A percentile compares a stretch with the other conserved stretches of the same genome.
Conservation (phyloP, 129 eudicot species). For the Centrapalus pauciflorus region DNA sequence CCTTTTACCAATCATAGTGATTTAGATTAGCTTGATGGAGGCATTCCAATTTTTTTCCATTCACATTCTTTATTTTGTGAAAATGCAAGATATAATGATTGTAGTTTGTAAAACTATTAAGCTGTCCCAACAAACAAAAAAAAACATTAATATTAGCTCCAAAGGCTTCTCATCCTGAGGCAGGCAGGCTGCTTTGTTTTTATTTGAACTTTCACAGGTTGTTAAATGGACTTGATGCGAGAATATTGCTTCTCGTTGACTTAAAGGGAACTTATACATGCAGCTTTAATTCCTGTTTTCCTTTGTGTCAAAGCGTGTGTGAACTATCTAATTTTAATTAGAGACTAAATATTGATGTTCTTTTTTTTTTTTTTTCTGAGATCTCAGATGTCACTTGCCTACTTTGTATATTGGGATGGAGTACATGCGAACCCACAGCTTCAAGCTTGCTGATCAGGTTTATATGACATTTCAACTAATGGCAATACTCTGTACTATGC, state of each 20-base stretch:
- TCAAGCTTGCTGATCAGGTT: conserved; percentile 99
- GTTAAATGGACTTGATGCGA: not conserved
- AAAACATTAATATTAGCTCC: no score
- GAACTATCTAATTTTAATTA: conserved; percentile 7
- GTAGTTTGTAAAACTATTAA: not conserved
- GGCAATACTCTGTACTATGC: conserved; percentile 8
- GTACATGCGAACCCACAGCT: conserved; percentile 95
- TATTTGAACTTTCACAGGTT: not conserved
- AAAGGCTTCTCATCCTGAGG: no score
- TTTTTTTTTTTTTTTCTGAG: no score
- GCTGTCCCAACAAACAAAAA: no score
- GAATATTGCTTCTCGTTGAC: not conserved
- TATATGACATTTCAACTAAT: not conserved
- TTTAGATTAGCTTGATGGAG: no score
- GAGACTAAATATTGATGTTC: conserved; percentile 31
- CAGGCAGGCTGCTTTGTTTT: no score
- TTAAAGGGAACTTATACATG: not conserved
- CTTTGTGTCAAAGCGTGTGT: no score
- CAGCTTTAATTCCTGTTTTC: not conserved
- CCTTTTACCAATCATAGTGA: no score
- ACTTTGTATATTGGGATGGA: conserved; percentile 94
- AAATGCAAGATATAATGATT: not conserved
- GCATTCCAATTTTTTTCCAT: no score
- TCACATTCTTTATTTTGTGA: not conserved
- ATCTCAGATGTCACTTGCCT: conserved; percentile 88